These are phyloP conservation scores for Aegilops sharonensis DNA, from an alignment of 176 grass and related monocot genomes.

Conservation along the genomic window DNA sequence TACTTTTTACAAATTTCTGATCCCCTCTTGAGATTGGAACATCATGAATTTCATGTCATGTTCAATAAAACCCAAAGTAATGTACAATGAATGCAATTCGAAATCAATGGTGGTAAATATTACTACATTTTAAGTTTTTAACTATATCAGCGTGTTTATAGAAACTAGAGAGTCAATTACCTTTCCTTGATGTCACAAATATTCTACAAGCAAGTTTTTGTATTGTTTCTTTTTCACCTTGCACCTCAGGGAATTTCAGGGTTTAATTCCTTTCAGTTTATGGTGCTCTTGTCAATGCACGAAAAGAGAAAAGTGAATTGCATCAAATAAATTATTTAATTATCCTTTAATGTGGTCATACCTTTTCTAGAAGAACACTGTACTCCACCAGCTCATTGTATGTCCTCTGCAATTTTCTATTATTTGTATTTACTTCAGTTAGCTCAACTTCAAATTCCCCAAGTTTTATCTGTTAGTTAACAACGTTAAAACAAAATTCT, in stretches of 20 bases:
- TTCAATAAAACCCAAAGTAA: neutral
- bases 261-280: neutral
- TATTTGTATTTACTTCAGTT: conserved; percentile 92
- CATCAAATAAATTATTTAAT: neutral
- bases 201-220: neutral
- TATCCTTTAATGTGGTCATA: conserved; percentile 26
- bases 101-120: neutral
- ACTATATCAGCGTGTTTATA: neutral
- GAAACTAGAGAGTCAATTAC: neutral
- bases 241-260: neutral
- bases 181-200: neutral
- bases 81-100: neutral
- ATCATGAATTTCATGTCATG: neutral
- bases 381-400: conserved; percentile 91
- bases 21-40: neutral
- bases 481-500: conserved; percentile 1
- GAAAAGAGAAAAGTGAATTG: neutral
- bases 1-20: neutral
- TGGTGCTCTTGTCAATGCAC: neutral
- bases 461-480: conserved; percentile 66
- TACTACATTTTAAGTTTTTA: neutral
- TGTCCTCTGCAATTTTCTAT: conserved; percentile 78
- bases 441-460: conserved; percentile 85
- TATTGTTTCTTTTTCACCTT: neutral
- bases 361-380: conserved; percentile 88